Base-by-base conservation (phyloP, 2,329 filamentous ascomycete species). In the Hortaea sp. region DNA sequence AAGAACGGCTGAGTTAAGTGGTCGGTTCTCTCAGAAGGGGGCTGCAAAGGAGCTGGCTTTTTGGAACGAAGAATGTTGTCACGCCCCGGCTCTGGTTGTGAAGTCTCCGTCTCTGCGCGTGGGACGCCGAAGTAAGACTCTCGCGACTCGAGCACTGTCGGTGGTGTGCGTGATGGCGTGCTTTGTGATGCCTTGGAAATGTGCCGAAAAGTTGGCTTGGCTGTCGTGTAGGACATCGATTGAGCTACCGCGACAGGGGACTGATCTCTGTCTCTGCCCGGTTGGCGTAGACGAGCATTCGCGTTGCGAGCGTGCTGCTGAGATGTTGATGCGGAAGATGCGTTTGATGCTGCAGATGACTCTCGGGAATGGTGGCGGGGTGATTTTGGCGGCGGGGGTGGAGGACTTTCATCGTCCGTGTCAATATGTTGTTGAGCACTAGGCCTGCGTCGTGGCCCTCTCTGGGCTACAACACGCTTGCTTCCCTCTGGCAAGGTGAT, bases 361-460 rank as follows among this genome's bases (percentile, higher is more conserved):
- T 29, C 10, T 7, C 39, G 41, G 12, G 39, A 41, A 10, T 30
- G 31, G 43, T 53, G 50, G 39, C 49, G 44, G 28, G 55, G 50
- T 12, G 56, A 54, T 41, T 55, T 57, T 43, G 56, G 55, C 13
- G 53, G 53, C 27, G 52, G 49, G 29, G 52, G 53, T 31, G 51
- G 41, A 29, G n/a, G 29, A 11, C 42, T 40, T 13, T 27, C 12
- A 10, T 49, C 32, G 7, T 27, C 39, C 7, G 20, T 20, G 20
- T 20, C 20, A 20, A 20, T 20, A 20, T 20, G 20, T 20, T 20
- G 20, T 20, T 40, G 13, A 5, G 46, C 27, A 29, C 42, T 46
- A n/a, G 43, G 47, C 31, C 40, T 49, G 13, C 31, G 20, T 38
- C 32, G 39, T 12, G n/a, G 4, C 11, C 43, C 30, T 35, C 37